A percentile compares a stretch with the other conserved stretches of the same genome.
Conservation (phyloP, 73 alveolate species). For the Blepharisma stoltei region DNA sequence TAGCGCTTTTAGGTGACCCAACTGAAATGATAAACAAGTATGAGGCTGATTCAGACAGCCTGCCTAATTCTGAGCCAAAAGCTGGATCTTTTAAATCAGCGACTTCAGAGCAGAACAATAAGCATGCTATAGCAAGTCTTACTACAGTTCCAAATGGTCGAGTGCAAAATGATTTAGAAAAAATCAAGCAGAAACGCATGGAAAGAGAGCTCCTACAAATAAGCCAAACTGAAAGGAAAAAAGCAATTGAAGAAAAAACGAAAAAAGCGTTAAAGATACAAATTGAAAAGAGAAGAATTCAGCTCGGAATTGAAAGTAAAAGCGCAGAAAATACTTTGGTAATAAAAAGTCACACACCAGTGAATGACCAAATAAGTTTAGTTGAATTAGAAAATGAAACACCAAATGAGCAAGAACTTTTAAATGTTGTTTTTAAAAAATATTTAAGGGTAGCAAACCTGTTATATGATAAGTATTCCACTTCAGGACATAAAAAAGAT, state of each 20-base stretch:
- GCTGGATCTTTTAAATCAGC: neutral
- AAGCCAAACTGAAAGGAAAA: neutral
- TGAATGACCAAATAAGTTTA: neutral
- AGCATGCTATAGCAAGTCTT: neutral
- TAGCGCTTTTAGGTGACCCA: slow-evolving; percentile 14
- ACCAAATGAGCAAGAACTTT: slow-evolving; percentile 36
- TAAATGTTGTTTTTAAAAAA: slow-evolving; percentile 35
- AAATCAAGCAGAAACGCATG: slow-evolving; percentile 17
- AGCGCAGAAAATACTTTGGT: neutral
- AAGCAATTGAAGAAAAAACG: neutral
- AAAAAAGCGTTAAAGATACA: neutral
- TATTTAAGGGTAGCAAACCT: slow-evolving; percentile 48
- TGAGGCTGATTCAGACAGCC: slow-evolving; percentile 6
- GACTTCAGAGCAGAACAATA: neutral
- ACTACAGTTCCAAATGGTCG: slow-evolving; percentile 29
- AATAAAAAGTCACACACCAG: neutral
- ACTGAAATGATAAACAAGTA: neutral
- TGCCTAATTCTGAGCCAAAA: neutral
- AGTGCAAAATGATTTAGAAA: slow-evolving; percentile 35
- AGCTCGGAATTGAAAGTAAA: neutral
- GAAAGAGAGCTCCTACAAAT: slow-evolving; percentile 17
- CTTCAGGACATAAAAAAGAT: slow-evolving; percentile 35
- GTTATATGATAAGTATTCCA: slow-evolving; percentile 56
- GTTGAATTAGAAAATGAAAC: neutral
- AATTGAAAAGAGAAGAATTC: slow-evolving; percentile 1